Evolutionary conservation across 371 early-diverging fungal genomes (phyloP).

Genomic region (Mucor plumbeus): DNA sequence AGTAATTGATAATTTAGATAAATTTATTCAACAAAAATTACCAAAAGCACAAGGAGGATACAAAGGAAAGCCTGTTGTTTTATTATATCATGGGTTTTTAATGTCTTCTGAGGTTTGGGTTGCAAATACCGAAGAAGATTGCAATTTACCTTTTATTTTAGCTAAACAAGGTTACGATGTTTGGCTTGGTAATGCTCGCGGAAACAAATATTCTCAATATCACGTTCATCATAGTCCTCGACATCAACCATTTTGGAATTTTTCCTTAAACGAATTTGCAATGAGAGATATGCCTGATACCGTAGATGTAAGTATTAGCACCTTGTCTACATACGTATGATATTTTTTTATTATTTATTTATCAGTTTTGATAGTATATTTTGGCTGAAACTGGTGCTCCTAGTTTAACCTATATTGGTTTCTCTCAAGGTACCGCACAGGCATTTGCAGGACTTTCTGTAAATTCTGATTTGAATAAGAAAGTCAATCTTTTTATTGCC

Average conservation of each 20-base stretch:
- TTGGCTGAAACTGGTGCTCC: constrained; percentile 78
- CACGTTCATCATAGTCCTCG: constrained; percentile 72
- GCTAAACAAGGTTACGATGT: constrained; percentile 94
- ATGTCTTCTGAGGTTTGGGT: constrained; percentile 95
- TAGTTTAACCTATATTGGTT: constrained; percentile 91
- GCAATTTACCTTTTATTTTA: constrained; percentile 73
- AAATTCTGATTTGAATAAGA: constrained; percentile 76
- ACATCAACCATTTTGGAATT: constrained; percentile 90
- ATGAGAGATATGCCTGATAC: constrained; percentile 86
- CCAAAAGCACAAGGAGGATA: constrained; percentile 21
- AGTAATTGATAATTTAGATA: constrained; percentile 41
- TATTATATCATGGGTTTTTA: constrained; percentile 94
- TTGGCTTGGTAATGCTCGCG: constrained; percentile 96
- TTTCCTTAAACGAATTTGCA: constrained; percentile 91
- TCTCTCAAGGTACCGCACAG: constrained; percentile 94
- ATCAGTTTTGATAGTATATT: constrained; percentile 64
- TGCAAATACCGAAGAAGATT: constrained; percentile 73
- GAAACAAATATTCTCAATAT: constrained; percentile 94
- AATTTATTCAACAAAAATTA: constrained; percentile 32
- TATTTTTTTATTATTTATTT: neutral
- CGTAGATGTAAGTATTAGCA: constrained; percentile 67
- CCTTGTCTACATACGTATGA: neutral
- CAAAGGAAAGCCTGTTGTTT: constrained; percentile 76
- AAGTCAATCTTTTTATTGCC: constrained; percentile 88
- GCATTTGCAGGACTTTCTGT: constrained; percentile 91